Evolutionary conservation across 2,329 filamentous ascomycete genomes (phyloP).

Genomic region (Clonostachys chloroleuca): DNA sequence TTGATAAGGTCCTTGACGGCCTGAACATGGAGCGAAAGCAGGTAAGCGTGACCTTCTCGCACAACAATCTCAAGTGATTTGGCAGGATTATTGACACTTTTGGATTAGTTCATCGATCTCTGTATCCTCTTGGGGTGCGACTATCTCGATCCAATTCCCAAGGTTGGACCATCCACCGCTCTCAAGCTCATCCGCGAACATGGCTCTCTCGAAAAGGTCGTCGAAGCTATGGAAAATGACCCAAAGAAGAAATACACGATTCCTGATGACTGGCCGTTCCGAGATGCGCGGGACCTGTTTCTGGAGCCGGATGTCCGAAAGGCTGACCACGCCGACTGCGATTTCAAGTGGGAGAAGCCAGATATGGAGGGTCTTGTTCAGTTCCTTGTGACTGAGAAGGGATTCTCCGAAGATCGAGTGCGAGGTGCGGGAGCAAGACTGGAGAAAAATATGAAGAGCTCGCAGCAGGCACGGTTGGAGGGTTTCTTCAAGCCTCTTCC

Average conservation of each 20-base stretch:
- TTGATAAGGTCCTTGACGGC: constrained; percentile 82
- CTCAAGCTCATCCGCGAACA: constrained; percentile 93
- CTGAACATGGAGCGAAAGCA: constrained; percentile 83
- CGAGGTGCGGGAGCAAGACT: constrained; percentile 72
- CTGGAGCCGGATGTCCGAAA: constrained; percentile 82
- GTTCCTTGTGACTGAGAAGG: constrained; percentile 90
- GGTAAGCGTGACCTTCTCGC: constrained; percentile 40
- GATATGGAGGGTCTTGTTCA: constrained; percentile 86
- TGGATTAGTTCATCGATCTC: constrained; percentile 81
- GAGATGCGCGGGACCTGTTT: constrained; percentile 88
- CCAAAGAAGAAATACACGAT: constrained; percentile 76
- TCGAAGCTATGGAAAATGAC: constrained; percentile 74
- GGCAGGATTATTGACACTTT: neutral
- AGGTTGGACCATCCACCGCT: constrained; percentile 86
- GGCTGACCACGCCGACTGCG: constrained; percentile 81
- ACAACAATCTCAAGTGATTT: neutral
- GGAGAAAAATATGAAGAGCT: constrained; percentile 85
- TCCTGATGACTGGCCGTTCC: constrained; percentile 95
- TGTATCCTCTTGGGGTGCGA: constrained; percentile 97
- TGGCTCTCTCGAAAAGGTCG: constrained; percentile 79
- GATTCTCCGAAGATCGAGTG: constrained; percentile 93
- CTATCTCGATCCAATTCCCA: constrained; percentile 94
- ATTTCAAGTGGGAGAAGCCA: constrained; percentile 97
- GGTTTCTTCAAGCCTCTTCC: constrained; percentile 95
- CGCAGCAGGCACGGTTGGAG: constrained; percentile 86